These are phyloP conservation scores for Sutorius eximius DNA, from an alignment of 1,284 basidiomycete species.

Conservation along the genomic window DNA sequence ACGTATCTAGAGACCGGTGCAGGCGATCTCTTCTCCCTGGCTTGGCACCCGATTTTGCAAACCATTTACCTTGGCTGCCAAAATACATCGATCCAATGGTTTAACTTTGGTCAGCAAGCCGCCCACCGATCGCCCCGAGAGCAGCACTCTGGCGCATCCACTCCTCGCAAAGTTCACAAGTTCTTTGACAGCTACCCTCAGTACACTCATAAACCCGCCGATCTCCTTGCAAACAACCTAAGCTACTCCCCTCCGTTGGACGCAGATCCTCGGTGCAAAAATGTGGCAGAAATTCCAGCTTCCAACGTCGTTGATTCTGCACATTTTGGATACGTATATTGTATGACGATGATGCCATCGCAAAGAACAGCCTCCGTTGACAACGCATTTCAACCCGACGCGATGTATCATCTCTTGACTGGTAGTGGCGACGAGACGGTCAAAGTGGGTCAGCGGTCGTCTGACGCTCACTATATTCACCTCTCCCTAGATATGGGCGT, in stretches of 20 bases:
- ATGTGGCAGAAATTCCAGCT: constrained; percentile 56
- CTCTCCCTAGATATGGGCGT: constrained; percentile 68
- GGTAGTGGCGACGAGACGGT: constrained; percentile 89
- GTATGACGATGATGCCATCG: constrained; percentile 64
- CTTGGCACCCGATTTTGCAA: constrained; percentile 71
- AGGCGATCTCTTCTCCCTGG: constrained; percentile 89
- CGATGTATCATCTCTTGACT: constrained; percentile 62
- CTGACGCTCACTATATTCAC: not conserved
- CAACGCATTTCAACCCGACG: constrained; percentile 34
- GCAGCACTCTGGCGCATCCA: constrained; percentile 46
- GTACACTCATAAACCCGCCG: constrained; percentile 62
- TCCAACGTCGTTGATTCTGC: constrained; percentile 81
- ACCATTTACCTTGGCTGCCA: constrained; percentile 89
- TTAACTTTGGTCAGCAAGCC: constrained; percentile 51
- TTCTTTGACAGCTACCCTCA: constrained; percentile 83
- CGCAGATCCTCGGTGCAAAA: constrained; percentile 32
- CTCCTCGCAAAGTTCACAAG: constrained; percentile 66
- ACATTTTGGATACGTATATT: constrained; percentile 94
- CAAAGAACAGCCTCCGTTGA: constrained; percentile 40
- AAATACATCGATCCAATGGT: constrained; percentile 88
- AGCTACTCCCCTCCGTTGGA: constrained; percentile 28
- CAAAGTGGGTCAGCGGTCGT: constrained; percentile 51
- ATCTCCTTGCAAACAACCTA: constrained; percentile 58
- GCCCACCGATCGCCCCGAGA: constrained; percentile 16
- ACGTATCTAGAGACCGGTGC: constrained; percentile 84